A percentile compares a stretch with the other conserved stretches of the same genome.
Evolutionary conservation across 208 protist species (phyloP).

Genomic region (Wallacemonas sp.): DNA sequence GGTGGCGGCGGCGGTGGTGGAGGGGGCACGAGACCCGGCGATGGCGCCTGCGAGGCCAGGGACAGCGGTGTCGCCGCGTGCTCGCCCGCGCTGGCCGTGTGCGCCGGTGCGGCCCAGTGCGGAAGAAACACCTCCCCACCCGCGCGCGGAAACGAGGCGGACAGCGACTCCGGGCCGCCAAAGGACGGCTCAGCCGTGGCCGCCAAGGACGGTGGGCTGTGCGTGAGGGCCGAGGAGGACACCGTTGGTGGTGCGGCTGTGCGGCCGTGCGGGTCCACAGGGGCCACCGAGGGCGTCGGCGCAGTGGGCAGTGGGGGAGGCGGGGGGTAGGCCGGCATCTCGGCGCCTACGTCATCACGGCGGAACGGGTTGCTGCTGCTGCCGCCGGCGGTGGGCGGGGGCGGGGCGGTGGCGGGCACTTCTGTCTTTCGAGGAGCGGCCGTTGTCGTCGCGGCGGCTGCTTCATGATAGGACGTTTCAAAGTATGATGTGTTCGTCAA

Average conservation of each 20-base stretch:
- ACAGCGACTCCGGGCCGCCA: background rate
- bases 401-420: background rate
- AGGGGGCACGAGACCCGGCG: no score
- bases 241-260: background rate
- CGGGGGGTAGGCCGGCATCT: background rate
- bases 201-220: background rate
- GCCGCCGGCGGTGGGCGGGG: background rate
- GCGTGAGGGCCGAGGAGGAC: no score
- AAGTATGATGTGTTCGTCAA: background rate
- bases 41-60: no score
- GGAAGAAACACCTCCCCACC: constrained; percentile 3
- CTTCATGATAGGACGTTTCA: constrained; percentile 6
- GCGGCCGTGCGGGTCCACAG: background rate
- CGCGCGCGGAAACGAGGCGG: background rate
- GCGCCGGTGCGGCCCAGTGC: no score
- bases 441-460: background rate
- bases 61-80: no score
- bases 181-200: constrained; percentile 10
- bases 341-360: background rate
- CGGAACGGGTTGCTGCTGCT: background rate
- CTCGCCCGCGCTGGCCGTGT: no score
- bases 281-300: no score
- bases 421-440: no score
- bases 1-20: no score
- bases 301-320: background rate